Percentiles rank a stretch among this genome's conserved stretches.
phyloP scores from a whole-genome alignment of 2,329 filamentous ascomycete genomes.

The Fusarium longipes region DNA sequence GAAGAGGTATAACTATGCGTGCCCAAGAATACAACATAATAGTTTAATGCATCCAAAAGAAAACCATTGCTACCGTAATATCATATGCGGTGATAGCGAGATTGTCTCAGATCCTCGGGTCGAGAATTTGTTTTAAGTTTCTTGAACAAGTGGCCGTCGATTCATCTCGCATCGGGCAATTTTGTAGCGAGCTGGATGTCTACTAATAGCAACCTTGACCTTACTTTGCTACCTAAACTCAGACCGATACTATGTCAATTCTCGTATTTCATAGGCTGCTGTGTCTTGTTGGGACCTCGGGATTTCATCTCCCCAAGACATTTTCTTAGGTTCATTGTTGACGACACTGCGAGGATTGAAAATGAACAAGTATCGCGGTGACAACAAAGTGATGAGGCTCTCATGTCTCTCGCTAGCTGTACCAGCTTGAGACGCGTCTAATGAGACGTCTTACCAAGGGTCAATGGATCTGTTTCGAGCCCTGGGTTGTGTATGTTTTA shows the following conservation, averaged over 20 bases:
- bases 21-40: conserved; percentile 12
- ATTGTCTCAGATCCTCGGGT: conserved; percentile 29
- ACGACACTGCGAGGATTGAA: not conserved
- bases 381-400: conserved; percentile 15
- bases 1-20: too few species aligned
- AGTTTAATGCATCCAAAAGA: conserved; percentile 27
- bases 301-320: not conserved
- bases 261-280: not conserved
- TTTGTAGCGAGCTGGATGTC: conserved; percentile 30
- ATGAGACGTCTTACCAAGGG: conserved; percentile 18
- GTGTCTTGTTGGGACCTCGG: conserved; percentile 1
- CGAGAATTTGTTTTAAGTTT: conserved; percentile 16
- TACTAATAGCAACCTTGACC: not conserved
- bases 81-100: conserved; percentile 9
- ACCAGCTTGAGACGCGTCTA: conserved; percentile 28
- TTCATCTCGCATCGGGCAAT: conserved; percentile 35
- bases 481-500: conserved; percentile 15
- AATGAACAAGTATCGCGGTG: conserved; percentile 8
- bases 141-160: conserved; percentile 1
- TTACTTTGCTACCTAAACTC: not conserved
- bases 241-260: not conserved
- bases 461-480: conserved; percentile 29
- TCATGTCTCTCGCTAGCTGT: conserved; percentile 28
- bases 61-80: conserved; percentile 5
- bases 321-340: not conserved